Percentiles rank a stretch among this genome's conserved stretches.
phyloP scores from a whole-genome alignment of 192 early-diverging fungal genomes.

The Entomortierella lignicola region DNA sequence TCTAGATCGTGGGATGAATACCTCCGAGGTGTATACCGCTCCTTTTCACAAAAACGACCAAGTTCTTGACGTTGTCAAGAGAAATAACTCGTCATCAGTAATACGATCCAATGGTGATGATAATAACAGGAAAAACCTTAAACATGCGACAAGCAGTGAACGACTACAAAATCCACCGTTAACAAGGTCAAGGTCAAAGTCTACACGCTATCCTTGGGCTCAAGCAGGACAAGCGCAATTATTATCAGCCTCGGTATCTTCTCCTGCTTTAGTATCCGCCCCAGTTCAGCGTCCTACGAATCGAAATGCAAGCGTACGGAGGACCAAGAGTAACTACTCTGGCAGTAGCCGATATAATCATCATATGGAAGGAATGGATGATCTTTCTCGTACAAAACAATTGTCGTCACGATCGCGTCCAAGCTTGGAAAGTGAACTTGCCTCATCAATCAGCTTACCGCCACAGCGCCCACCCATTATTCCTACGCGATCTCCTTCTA shows the following conservation, averaged over 20 bases:
- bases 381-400: too few species aligned
- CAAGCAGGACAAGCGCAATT: background rate
- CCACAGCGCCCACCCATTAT: background rate
- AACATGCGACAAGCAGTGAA: too few species aligned
- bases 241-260: background rate
- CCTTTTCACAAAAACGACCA: too few species aligned
- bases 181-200: background rate
- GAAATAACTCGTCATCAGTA: background rate
- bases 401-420: background rate
- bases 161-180: background rate
- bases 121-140: too few species aligned
- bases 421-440: background rate
- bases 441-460: background rate
- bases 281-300: background rate
- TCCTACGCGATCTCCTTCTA: background rate
- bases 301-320: background rate
- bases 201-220: constrained; percentile 1
- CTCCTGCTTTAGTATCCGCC: background rate
- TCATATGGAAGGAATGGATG: too few species aligned
- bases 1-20: too few species aligned
- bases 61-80: background rate
- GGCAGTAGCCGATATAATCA: too few species aligned
- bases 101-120: background rate
- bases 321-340: background rate
- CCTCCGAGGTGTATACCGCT: too few species aligned